Percentiles rank a stretch among this genome's conserved stretches.
Conservation (phyloP, 345 rosid genomes). For the Jatropha curcas region DNA sequence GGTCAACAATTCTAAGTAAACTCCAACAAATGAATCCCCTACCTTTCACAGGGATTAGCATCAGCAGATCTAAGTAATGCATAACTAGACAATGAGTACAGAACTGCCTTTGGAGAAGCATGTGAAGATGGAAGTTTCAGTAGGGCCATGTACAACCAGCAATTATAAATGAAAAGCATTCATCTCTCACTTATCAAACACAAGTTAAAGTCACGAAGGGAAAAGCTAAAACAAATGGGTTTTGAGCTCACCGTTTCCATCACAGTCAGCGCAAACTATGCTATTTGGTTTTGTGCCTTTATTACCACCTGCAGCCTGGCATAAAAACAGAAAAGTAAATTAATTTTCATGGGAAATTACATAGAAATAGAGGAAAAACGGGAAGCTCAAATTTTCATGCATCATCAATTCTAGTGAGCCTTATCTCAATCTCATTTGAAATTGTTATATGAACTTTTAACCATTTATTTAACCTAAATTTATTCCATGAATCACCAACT, state of each 20-base stretch:
- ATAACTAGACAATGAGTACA: not conserved
- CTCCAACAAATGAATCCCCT: not conserved
- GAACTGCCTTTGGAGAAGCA: not conserved
- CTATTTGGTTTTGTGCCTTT: constrained; percentile 48
- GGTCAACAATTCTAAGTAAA: not conserved
- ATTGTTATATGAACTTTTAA: not conserved
- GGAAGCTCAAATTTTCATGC: not conserved
- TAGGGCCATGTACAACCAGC: not conserved
- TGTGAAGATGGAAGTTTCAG: constrained; percentile 1
- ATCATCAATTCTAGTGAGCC: not conserved
- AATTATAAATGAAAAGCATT: not conserved
- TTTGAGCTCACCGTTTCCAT: constrained; percentile 30
- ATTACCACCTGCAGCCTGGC: constrained; percentile 54
- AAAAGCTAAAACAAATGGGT: not conserved
- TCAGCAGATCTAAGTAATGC: not conserved
- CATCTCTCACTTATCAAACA: not conserved
- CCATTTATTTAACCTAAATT: not conserved
- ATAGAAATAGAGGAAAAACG: not conserved
- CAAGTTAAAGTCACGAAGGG: not conserved
- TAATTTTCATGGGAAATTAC: not conserved
- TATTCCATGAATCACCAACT: not conserved
- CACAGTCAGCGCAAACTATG: constrained; percentile 74
- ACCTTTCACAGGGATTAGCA: not conserved
- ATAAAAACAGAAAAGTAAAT: constrained; percentile 16
- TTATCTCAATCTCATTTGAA: not conserved